Evolutionary conservation across 371 early-diverging fungal genomes (phyloP).

Genomic region (Mucor mucedo): DNA sequence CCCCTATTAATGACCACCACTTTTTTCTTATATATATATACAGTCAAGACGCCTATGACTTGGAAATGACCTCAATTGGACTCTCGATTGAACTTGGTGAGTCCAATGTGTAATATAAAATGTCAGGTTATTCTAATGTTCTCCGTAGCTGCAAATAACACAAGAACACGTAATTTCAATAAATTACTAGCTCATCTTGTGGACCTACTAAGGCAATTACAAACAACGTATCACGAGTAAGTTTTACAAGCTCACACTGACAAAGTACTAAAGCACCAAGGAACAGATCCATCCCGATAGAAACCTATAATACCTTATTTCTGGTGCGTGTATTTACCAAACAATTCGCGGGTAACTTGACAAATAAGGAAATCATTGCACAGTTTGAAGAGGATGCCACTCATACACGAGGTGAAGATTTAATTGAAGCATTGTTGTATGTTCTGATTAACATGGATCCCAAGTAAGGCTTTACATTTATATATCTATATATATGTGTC

Average conservation of each 20-base stretch:
- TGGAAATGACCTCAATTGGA: conserved; percentile 72
- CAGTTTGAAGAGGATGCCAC: conserved; percentile 57
- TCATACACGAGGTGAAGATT: conserved; percentile 49
- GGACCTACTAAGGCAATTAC: conserved; percentile 58
- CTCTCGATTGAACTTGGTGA: conserved; percentile 70
- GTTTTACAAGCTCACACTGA: background rate
- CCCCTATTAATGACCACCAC: background rate
- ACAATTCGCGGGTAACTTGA: conserved; percentile 69
- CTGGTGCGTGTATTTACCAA: conserved; percentile 68
- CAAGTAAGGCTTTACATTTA: conserved; percentile 44
- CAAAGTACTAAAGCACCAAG: background rate
- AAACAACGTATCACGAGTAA: conserved; percentile 56
- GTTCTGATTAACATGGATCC: conserved; percentile 67
- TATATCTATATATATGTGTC: background rate
- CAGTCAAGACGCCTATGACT: conserved; percentile 76
- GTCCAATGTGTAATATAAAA: conserved; percentile 1
- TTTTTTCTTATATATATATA: background rate
- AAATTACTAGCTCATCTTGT: conserved; percentile 64
- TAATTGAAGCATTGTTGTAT: conserved; percentile 64
- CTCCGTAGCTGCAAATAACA: conserved; percentile 65
- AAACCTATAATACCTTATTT: conserved; percentile 75
- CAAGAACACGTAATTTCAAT: conserved; percentile 71
- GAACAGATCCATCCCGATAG: conserved; percentile 43
- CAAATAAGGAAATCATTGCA: conserved; percentile 58
- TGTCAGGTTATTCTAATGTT: background rate